These are phyloP conservation scores for Penicillium sp. DNA, from an alignment of 2,329 filamentous ascomycete genomes.

Conservation along the genomic window DNA sequence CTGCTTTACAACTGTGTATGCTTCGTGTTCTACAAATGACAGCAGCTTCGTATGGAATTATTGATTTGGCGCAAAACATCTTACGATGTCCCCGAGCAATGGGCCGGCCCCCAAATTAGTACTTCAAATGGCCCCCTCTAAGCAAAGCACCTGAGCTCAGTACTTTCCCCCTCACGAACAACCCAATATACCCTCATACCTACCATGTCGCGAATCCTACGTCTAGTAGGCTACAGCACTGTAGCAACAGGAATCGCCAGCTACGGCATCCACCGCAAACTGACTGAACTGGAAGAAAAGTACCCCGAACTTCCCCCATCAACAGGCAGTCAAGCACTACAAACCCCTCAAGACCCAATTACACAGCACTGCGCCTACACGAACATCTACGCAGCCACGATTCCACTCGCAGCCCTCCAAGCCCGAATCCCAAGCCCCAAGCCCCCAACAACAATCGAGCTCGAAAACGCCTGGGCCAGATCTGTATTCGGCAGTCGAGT, in stretches of 20 bases:
- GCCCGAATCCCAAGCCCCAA: neutral
- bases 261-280: conserved; percentile 23
- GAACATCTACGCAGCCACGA: conserved; percentile 27
- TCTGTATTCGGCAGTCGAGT: conserved; percentile 17
- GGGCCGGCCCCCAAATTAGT: neutral
- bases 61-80: neutral
- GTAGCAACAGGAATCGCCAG: conserved; percentile 12
- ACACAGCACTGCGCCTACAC: conserved; percentile 26
- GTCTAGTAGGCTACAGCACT: conserved; percentile 14
- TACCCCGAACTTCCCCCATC: conserved; percentile 24
- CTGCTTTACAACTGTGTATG: no score
- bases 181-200: neutral
- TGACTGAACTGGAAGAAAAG: conserved; percentile 26
- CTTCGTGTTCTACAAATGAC: no score
- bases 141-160: neutral
- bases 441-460: conserved; percentile 4
- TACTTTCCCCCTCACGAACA: neutral
- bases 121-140: neutral
- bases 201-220: conserved; percentile 5
- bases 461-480: conserved; percentile 27
- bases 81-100: neutral
- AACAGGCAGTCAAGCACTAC: conserved; percentile 20
- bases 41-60: no score
- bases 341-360: conserved; percentile 12
- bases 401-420: conserved; percentile 20